Evolutionary conservation across 2,329 filamentous ascomycete species (phyloP).

Genomic region (Ophiostoma montium): DNA sequence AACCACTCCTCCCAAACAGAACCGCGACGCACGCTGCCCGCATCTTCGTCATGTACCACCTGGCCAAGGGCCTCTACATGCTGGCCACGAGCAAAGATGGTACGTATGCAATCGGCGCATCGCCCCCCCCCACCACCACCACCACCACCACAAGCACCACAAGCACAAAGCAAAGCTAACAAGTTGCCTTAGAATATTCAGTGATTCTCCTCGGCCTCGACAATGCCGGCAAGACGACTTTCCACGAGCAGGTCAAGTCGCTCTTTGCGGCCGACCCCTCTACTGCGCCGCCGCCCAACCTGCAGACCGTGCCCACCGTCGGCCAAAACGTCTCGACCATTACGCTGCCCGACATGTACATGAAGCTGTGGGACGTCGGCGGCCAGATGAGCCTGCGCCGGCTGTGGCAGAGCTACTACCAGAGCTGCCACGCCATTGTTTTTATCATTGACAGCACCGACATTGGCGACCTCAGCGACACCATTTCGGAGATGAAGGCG

Average conservation of each 20-base stretch:
- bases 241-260: constrained; percentile 91
- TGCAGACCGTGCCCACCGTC: constrained; percentile 87
- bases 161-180: not conserved
- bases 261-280: constrained; percentile 52
- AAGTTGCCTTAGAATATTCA: constrained; percentile 62
- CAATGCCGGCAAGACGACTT: constrained; percentile 96
- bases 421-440: constrained; percentile 86
- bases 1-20: not conserved
- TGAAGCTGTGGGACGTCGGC: constrained; percentile 97
- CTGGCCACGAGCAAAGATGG: constrained; percentile 96
- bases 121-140: not conserved
- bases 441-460: constrained; percentile 96
- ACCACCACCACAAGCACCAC: too few species aligned
- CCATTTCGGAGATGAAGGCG: not conserved
- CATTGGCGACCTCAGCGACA: constrained; percentile 54
- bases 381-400: constrained; percentile 80
- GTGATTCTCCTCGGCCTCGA: constrained; percentile 93
- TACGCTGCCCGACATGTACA: constrained; percentile 81
- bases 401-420: constrained; percentile 94
- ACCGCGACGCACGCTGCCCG: not conserved
- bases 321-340: constrained; percentile 94
- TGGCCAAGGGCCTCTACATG: constrained; percentile 86
- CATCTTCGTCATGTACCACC: constrained; percentile 63
- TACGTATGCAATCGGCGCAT: constrained; percentile 34
- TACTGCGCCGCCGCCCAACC: constrained; percentile 41